A percentile compares a stretch with the other conserved stretches of the same genome.
Evolutionary conservation across 352 stramenopile species (phyloP).

Genomic region (Phytophthora niederhauseri): DNA sequence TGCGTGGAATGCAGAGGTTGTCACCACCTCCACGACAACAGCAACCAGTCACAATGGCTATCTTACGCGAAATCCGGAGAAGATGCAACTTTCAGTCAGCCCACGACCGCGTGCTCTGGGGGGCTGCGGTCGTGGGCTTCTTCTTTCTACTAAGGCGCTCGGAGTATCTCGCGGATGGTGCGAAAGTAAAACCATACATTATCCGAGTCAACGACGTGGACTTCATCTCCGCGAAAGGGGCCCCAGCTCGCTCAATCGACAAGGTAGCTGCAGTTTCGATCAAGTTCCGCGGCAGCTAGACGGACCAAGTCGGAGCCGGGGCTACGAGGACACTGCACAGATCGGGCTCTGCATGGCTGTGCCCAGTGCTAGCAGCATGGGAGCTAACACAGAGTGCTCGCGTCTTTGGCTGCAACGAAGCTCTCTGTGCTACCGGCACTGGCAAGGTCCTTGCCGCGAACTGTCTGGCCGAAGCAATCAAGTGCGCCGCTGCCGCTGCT

Average conservation of each 20-base stretch:
- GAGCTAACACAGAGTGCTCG: neutral
- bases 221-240: neutral
- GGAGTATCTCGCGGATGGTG: conserved; percentile 17
- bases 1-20: conserved; percentile 20
- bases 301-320: conserved; percentile 3
- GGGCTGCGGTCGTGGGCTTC: conserved; percentile 25
- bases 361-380: conserved; percentile 15
- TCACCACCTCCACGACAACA: conserved; percentile 8
- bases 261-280: conserved; percentile 1
- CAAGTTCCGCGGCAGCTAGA: conserved; percentile 12
- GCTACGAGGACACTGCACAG: conserved; percentile 10
- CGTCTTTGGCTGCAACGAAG: neutral
- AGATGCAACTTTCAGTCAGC: conserved; percentile 7
- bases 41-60: neutral
- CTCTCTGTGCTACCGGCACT: neutral
- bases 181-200: conserved; percentile 5
- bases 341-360: conserved; percentile 6
- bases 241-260: neutral
- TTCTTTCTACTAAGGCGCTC: conserved; percentile 21
- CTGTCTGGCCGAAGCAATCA: neutral
- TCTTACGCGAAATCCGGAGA: neutral
- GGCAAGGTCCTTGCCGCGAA: neutral
- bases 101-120: conserved; percentile 24
- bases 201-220: conserved; percentile 3
- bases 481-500: neutral